Conservation (phyloP, 2,329 filamentous ascomycete species). For the Sporothrix curviconia region DNA sequence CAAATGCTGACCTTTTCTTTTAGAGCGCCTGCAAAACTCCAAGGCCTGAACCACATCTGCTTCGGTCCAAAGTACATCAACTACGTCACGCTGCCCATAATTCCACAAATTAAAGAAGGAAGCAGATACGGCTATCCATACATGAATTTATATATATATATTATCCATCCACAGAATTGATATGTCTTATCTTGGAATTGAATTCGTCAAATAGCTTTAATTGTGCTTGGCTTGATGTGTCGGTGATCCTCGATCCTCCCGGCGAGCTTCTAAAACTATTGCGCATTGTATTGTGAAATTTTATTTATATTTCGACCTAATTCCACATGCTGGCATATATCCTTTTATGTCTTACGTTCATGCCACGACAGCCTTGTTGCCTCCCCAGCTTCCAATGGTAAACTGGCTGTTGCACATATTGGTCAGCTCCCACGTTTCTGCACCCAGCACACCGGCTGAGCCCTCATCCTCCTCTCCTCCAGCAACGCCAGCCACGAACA, state of each 20-base stretch:
- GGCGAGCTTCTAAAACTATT: no score
- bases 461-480: conserved; percentile 42
- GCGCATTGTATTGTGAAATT: no score
- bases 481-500: conserved; percentile 55
- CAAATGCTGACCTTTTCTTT: background rate
- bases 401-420: conserved; percentile 60
- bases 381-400: conserved; percentile 39
- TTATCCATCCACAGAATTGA: no score
- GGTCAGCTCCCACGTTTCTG: conserved; percentile 60
- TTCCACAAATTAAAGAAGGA: no score
- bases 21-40: conserved; percentile 39
- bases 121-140: no score
- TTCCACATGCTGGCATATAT: no score
- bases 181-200: no score
- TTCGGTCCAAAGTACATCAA: conserved; percentile 44
- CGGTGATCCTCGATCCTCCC: no score
- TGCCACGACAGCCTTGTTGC: background rate
- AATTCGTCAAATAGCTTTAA: no score
- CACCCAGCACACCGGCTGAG: conserved; percentile 37
- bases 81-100: conserved; percentile 47
- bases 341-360: background rate
- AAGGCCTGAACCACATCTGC: conserved; percentile 50
- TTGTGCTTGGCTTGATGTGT: no score
- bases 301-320: no score
- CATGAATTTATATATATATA: no score